Evolutionary conservation across 2,329 filamentous ascomycete species (phyloP), one percentile per base, ranked within the genome.

Genomic region (Ascochyta fabae): DNA sequence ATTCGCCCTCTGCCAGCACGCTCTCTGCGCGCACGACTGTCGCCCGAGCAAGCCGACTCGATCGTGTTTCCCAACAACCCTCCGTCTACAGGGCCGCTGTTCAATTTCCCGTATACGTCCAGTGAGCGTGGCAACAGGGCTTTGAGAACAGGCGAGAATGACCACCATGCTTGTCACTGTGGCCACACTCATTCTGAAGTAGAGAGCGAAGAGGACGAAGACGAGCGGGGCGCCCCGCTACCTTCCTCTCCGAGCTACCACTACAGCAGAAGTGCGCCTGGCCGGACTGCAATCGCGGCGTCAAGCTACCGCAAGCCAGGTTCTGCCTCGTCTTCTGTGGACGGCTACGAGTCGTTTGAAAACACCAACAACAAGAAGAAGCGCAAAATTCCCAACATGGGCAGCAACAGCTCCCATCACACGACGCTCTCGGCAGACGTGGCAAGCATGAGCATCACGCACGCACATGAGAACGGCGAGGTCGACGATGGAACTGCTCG

Each of bases 361-460:
- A 98, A 98, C 69, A 96, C 92, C 33, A 98, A 96, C 75, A 99
- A 99, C 74, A 99, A 99, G 78, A 99, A 98, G 81, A 98, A 99
- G 77, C 86, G 95, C 65, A 99, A 99, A 78, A 98, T 99, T 34
- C 95, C 95, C 0, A 92, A 92, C 0, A 92, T 91, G 9, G 90
- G 91, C 16, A 90, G 91, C 67, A 81, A 87, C 13, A 84, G 79
- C 50, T 77, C 81, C 59, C 84, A 86, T 69, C 81, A 86, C 61
- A 62, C 67, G 34, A 79, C 80, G 53, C 75, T 90, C 47, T 86
- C 86, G 15, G 82, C 84, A 26, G 87, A 89, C 62, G 80, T 89
- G 74, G 84, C 86, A 36, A 85, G 81, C 65, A 84, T 89, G 82
- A 85, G 84, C 40, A 80, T 88, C 43, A 79, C 80, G 33, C 38